phyloP scores from a whole-genome alignment of 2,329 filamentous ascomycete species.

The Botrytis aclada region DNA sequence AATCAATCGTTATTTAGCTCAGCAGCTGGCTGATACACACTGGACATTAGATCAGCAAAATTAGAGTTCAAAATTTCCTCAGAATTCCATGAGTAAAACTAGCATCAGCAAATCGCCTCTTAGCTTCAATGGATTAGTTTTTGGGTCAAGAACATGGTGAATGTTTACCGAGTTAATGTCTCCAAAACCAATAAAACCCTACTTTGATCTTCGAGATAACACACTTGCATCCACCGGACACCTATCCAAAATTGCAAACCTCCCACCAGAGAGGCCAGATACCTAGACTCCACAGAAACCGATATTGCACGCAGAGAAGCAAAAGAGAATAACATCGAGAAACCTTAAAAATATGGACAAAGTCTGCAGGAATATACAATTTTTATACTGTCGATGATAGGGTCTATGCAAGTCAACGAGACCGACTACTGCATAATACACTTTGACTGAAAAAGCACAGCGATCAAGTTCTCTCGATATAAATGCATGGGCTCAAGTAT shows the following conservation, averaged over 20 bases:
- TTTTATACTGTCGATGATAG: not conserved
- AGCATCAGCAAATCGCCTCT: not conserved
- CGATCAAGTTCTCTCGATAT: not conserved
- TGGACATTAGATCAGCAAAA: not conserved
- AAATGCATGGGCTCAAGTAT: not conserved
- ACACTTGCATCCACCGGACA: not conserved
- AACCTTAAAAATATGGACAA: not conserved
- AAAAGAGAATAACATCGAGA: not conserved
- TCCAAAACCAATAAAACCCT: not conserved
- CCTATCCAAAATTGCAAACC: not conserved
- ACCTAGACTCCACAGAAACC: not conserved
- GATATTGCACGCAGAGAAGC: not conserved
- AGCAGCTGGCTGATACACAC: not conserved
- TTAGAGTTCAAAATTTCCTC: not conserved
- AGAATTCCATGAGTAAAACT: not conserved
- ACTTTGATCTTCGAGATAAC: not conserved
- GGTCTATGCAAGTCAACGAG: not conserved
- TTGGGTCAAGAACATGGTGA: not conserved
- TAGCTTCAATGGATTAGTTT: not conserved
- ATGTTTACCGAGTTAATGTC: fast-evolving
- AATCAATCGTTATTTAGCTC: no score
- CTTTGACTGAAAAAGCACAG: not conserved
- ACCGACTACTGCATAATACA: not conserved
- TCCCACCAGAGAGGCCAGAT: not conserved
- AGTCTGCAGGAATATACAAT: no score